Evolutionary conservation across 257 asterid genomes (phyloP).

Genomic region (Cruciata laevipes): DNA sequence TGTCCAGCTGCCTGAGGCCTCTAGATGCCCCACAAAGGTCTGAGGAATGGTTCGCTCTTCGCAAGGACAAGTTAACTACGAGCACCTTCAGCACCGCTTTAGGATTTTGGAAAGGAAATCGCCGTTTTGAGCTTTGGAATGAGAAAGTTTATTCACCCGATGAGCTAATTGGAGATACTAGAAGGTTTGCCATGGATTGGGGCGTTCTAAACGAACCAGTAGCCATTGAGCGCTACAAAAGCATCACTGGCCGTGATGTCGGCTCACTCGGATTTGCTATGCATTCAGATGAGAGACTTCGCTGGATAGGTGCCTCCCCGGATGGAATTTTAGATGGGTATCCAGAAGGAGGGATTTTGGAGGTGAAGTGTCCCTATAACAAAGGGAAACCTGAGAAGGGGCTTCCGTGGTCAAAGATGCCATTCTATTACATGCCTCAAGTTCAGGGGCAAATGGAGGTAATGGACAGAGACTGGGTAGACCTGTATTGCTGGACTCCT

Average conservation of each 20-base stretch:
- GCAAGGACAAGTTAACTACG: conserved; percentile 84
- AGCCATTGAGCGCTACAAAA: conserved; percentile 79
- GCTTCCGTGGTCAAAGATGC: conserved; percentile 74
- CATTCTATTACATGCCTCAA: conserved; percentile 96
- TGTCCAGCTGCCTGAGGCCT: conserved; percentile 27
- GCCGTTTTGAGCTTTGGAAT: conserved; percentile 75
- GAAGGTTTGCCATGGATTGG: conserved; percentile 81
- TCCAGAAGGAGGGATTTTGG: conserved; percentile 76
- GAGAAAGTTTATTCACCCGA: conserved; percentile 62
- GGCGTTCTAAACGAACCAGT: conserved; percentile 74
- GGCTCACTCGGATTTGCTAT: conserved; percentile 64
- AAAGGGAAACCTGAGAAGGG: conserved; percentile 81
- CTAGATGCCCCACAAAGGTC: conserved; percentile 80
- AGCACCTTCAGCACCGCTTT: conserved; percentile 92
- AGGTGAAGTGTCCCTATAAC: conserved; percentile 92
- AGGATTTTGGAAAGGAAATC: conserved; percentile 90
- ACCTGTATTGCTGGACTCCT: background rate
- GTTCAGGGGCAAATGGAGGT: conserved; percentile 99
- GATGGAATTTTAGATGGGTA: conserved; percentile 69
- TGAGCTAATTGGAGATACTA: conserved; percentile 25
- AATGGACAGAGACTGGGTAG: conserved; percentile 27
- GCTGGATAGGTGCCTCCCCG: conserved; percentile 96
- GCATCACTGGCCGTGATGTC: conserved; percentile 79
- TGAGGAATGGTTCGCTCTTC: conserved; percentile 93
- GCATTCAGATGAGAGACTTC: conserved; percentile 56